Evolutionary conservation across 2,329 filamentous ascomycete genomes (phyloP).

Genomic region (Didymella glomerata): DNA sequence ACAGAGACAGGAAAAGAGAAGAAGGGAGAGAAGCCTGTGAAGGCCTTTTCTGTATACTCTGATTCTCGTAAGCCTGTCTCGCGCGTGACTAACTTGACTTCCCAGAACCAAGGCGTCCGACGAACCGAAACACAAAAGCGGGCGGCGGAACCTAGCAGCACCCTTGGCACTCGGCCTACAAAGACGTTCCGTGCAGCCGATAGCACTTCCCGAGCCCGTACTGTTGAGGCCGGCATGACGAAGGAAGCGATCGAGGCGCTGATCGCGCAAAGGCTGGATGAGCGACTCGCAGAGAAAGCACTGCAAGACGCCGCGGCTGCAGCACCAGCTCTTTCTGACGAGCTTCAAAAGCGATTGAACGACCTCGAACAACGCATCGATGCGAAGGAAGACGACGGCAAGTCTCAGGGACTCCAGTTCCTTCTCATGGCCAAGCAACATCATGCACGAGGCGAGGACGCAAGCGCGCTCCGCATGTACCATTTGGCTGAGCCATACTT

Average conservation of each 20-base stretch:
- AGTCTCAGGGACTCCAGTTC: slow-evolving; percentile 83
- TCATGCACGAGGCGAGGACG: slow-evolving; percentile 81
- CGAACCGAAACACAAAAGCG: slow-evolving; percentile 57
- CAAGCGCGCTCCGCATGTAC: slow-evolving; percentile 83
- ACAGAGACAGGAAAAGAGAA: slow-evolving; percentile 62
- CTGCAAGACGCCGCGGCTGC: slow-evolving; percentile 63
- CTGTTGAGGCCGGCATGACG: slow-evolving; percentile 53
- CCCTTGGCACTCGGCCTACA: slow-evolving; percentile 49
- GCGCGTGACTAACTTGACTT: slow-evolving; percentile 41
- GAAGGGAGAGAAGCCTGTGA: slow-evolving; percentile 73
- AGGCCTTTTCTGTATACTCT: slow-evolving; percentile 86
- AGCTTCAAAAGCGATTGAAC: slow-evolving; percentile 81
- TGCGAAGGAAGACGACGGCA: slow-evolving; percentile 71
- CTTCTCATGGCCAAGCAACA: slow-evolving; percentile 92
- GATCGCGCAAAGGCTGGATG: slow-evolving; percentile 89
- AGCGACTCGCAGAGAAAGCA: slow-evolving; percentile 82
- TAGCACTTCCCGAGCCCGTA: slow-evolving; percentile 40
- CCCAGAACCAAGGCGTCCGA: slow-evolving; percentile 47
- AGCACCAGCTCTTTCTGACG: slow-evolving; percentile 69
- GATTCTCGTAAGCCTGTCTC: slow-evolving; percentile 60
- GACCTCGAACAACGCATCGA: slow-evolving; percentile 88
- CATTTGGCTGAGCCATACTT: slow-evolving; percentile 85
- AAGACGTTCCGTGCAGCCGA: slow-evolving; percentile 52
- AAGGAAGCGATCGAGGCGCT: slow-evolving; percentile 84
- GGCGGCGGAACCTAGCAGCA: slow-evolving; percentile 50